These are phyloP conservation scores for Exsudoporus floridanus DNA, from an alignment of 1,284 basidiomycete genomes.

Conservation along the genomic window DNA sequence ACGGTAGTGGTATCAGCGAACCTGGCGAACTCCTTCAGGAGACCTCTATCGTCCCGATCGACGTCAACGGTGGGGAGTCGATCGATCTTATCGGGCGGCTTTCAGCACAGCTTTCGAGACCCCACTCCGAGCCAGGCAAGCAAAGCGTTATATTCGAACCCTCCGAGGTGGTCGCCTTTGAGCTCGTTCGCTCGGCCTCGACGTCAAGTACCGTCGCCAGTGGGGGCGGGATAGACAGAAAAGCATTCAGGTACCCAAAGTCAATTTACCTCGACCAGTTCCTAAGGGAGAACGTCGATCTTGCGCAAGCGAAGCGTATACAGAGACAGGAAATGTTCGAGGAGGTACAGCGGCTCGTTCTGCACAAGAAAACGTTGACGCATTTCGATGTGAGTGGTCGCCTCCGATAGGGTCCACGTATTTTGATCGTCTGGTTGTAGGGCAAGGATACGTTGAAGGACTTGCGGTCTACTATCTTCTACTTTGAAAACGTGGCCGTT, in stretches of 20 bases:
- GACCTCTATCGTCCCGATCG: slow-evolving; percentile 43
- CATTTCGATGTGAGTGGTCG: slow-evolving; percentile 50
- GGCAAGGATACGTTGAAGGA: slow-evolving; percentile 60
- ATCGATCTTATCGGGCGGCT: slow-evolving; percentile 63
- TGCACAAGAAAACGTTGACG: slow-evolving; percentile 48
- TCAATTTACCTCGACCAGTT: slow-evolving; percentile 71
- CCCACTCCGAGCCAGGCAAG: slow-evolving; percentile 22
- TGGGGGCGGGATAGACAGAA: slow-evolving; percentile 37
- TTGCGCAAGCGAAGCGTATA: slow-evolving; percentile 48
- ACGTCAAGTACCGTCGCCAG: not conserved
- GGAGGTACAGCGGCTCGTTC: slow-evolving; percentile 48
- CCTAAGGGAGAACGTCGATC: slow-evolving; percentile 52
- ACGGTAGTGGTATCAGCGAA: slow-evolving; percentile 38
- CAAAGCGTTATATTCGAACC: slow-evolving; percentile 60
- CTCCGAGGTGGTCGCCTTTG: slow-evolving; percentile 62
- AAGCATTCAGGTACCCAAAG: slow-evolving; percentile 60
- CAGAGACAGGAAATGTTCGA: slow-evolving; percentile 46
- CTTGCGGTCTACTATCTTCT: slow-evolving; percentile 58
- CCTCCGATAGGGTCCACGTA: not conserved
- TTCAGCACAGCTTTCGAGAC: slow-evolving; percentile 45
- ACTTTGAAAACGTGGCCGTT: slow-evolving; percentile 66
- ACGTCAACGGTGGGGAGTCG: slow-evolving; percentile 38
- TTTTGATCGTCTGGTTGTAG: slow-evolving; percentile 37
- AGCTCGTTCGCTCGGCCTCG: slow-evolving; percentile 39
- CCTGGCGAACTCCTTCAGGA: slow-evolving; percentile 35